A percentile compares a stretch with the other conserved stretches of the same genome.
Conservation (phyloP, 495 filamentous ascomycete species). For the Terfezia claveryi region DNA sequence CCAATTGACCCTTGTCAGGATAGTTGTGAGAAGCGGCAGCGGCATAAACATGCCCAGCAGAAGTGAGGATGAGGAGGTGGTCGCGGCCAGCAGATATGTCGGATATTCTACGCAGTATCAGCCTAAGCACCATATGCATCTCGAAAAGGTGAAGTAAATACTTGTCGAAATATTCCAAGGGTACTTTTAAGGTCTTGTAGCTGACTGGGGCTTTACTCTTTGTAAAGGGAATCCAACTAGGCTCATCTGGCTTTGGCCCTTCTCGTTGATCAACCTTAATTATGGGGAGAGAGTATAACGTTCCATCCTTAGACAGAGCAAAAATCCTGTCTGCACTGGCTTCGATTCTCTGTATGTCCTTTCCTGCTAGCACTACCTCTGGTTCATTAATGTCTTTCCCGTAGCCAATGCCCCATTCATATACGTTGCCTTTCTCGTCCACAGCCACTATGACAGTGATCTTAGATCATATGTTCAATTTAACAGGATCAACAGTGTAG, state of each 20-base stretch:
- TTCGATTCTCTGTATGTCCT: constrained; percentile 47
- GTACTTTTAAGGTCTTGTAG: constrained; percentile 49
- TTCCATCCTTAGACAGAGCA: constrained; percentile 53
- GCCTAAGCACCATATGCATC: background rate
- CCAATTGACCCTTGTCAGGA: constrained; percentile 66
- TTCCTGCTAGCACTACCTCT: constrained; percentile 52
- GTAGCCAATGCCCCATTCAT: constrained; percentile 78
- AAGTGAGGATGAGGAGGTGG: constrained; percentile 71
- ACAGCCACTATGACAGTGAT: constrained; percentile 35
- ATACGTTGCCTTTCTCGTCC: constrained; percentile 63
- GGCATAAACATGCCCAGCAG: constrained; percentile 63
- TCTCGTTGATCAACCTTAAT: constrained; percentile 42
- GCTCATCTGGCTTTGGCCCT: constrained; percentile 37
- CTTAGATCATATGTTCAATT: background rate
- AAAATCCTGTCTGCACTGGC: constrained; percentile 67
- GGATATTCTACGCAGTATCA: constrained; percentile 24
- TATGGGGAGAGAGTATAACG: constrained; percentile 70
- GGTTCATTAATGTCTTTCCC: constrained; percentile 36
- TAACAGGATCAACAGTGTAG: background rate
- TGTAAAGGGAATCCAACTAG: constrained; percentile 63
- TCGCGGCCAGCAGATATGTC: constrained; percentile 57
- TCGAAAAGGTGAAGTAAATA: background rate
- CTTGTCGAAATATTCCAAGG: constrained; percentile 49
- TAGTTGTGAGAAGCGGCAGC: constrained; percentile 58
- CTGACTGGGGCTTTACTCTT: constrained; percentile 33